Evolutionary conservation across 2,329 filamentous ascomycete species (phyloP), one percentile per base, ranked within the genome.

Genomic region (Malbranchea zuffiana): DNA sequence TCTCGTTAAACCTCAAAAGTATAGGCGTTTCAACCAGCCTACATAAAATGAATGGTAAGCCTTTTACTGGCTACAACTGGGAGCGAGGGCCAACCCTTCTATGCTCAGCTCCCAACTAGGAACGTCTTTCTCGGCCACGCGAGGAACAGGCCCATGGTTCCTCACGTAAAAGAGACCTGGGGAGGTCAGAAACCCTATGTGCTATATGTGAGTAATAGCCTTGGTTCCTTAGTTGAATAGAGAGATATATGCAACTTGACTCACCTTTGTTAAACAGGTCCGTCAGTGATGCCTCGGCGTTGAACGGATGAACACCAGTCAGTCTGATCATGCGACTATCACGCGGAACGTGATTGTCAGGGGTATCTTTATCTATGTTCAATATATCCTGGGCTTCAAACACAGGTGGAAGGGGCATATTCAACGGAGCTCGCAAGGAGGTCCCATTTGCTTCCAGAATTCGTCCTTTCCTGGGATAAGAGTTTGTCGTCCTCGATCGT

Each of bases 101-200:
- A 95, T 69, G 1, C 75, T 76, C 40, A 94, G 81, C 39, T 83
- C 74, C 87, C 87, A 95, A 48, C 80, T 72, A 27, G 78, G 71
- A 40, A 84, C 75, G 3, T 82, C 75, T 16, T 74, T 66, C 45
- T 92, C 82, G 6, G 71, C 67, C 12, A 90, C 82, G 38, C 73
- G 65, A 1, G 86, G 87, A 5, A 94, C 86, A 0, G 76, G 66
- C 10, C 87, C 87, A 64, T 95, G 87, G 51, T 94, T 95, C 23
- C 87, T 70, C 6, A 95, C 87, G 56, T 92, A 95, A 61, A 93
- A 90, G 1, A 95, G 66, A 49, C 93, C 81, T 8, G 85, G 81
- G 25, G 79, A 83, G 1, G 86, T 95, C 24, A 95, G 65, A 53
- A 94, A 94, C 0, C 87, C 85, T 63, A 72, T 66, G 30, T 19